phyloP scores from a whole-genome alignment of 202 grass and related monocot species.

The Zizania palustris region DNA sequence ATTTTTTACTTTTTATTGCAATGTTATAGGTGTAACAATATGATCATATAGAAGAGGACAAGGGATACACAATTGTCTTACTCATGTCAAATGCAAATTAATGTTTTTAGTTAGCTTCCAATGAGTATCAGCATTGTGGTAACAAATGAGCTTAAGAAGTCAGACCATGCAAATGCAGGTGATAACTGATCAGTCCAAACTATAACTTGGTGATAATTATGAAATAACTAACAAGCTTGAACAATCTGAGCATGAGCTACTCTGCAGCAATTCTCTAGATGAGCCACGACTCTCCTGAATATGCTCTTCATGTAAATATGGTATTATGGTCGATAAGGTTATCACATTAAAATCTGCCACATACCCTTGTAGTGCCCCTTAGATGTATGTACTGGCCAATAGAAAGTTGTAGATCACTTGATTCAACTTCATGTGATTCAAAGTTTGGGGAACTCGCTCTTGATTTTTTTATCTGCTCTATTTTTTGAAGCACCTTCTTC shows the following conservation, averaged over 20 bases:
- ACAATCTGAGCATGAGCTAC: neutral
- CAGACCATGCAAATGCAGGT: neutral
- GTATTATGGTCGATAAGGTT: slow-evolving; percentile 29
- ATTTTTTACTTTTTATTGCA: too few species aligned
- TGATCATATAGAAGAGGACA: too few species aligned
- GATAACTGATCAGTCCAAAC: neutral
- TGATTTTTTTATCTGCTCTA: slow-evolving; percentile 91
- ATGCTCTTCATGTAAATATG: slow-evolving; percentile 26
- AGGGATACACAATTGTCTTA: neutral
- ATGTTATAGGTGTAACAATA: too few species aligned
- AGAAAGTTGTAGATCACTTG: slow-evolving; percentile 72
- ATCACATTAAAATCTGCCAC: slow-evolving; percentile 15
- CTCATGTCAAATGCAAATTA: neutral
- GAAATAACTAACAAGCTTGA: slow-evolving; percentile 9
- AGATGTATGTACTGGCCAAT: slow-evolving; percentile 77
- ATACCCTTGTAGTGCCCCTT: slow-evolving; percentile 89
- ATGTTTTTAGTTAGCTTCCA: neutral
- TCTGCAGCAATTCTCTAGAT: slow-evolving; percentile 1
- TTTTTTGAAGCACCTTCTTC: slow-evolving; percentile 83
- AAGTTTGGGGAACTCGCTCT: slow-evolving; percentile 87
- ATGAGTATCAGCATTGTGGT: neutral
- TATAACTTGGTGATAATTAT: slow-evolving; percentile 17
- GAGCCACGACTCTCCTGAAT: neutral
- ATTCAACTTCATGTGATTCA: slow-evolving; percentile 72
- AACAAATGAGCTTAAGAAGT: neutral